phyloP scores from a whole-genome alignment of 768 basidiomycete genomes.

The Russula griseocarnosa region DNA sequence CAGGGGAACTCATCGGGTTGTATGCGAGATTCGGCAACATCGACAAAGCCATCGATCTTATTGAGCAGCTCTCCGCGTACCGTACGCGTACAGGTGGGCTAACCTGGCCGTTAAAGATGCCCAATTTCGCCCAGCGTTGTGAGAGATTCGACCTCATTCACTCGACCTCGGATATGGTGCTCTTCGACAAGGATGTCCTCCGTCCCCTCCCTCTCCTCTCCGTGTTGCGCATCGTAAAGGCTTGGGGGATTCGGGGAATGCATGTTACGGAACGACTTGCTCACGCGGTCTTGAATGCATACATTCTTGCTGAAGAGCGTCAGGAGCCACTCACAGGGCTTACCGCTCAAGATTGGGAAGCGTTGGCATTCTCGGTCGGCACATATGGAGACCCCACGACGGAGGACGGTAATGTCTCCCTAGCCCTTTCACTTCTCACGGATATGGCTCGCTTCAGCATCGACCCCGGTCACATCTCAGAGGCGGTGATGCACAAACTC shows the following conservation, averaged over 20 bases:
- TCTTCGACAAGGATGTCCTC: conserved; percentile 20
- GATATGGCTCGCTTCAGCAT: conserved; percentile 18
- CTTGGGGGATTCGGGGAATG: conserved; percentile 37
- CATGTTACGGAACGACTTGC: conserved; percentile 37
- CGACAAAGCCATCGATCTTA: conserved; percentile 32
- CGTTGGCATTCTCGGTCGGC: conserved; percentile 41
- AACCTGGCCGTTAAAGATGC: conserved; percentile 9
- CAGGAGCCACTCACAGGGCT: conserved; percentile 36
- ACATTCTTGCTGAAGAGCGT: conserved; percentile 38
- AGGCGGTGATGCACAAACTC: conserved; percentile 11
- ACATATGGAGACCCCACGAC: conserved; percentile 22
- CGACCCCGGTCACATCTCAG: conserved; percentile 18
- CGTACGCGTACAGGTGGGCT: conserved; percentile 21
- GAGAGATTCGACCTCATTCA: conserved; percentile 20
- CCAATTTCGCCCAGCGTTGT: neutral
- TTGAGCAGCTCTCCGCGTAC: conserved; percentile 22
- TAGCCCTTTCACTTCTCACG: conserved; percentile 26
- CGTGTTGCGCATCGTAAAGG: conserved; percentile 37
- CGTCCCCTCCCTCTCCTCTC: conserved; percentile 17
- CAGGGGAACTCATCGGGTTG: conserved; percentile 26
- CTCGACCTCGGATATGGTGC: conserved; percentile 17
- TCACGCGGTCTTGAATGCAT: conserved; percentile 44
- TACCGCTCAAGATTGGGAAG: conserved; percentile 42
- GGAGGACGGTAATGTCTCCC: conserved; percentile 23
- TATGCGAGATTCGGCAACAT: conserved; percentile 30